Conservation (phyloP, 2,329 filamentous ascomycete genomes). For the Fusarium nanum region DNA sequence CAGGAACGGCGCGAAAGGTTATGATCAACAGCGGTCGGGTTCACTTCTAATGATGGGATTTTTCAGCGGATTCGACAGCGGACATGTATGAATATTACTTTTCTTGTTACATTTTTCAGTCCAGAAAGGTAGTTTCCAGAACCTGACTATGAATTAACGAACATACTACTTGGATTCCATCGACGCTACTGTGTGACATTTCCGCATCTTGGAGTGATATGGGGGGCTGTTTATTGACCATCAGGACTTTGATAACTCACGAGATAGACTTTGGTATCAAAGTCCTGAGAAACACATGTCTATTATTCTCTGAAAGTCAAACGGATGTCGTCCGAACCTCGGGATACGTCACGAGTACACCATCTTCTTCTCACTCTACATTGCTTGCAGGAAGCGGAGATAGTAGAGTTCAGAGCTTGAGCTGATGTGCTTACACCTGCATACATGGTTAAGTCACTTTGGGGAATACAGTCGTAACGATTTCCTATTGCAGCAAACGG, state of each 20-base stretch:
- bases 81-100: constrained; percentile 26
- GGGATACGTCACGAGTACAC: constrained; percentile 34
- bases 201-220: neutral
- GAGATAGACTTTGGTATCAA: neutral
- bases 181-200: neutral
- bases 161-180: constrained; percentile 6
- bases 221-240: neutral
- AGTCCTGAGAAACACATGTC: constrained; percentile 23
- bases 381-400: constrained; percentile 12
- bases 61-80: neutral
- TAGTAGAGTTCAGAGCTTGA: neutral
- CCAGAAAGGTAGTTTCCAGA: neutral
- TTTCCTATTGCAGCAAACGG: constrained; percentile 27
- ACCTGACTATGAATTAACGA: constrained; percentile 33
- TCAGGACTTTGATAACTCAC: too few species aligned
- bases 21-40: constrained; percentile 18
- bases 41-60: constrained; percentile 7
- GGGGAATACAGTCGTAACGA: constrained; percentile 1
- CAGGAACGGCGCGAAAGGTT: constrained; percentile 31
- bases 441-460: constrained; percentile 1
- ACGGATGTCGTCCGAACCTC: constrained; percentile 19
- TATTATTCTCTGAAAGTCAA: neutral
- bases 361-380: constrained; percentile 5
- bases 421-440: constrained; percentile 11
- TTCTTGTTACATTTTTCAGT: constrained; percentile 18